Evolutionary conservation across 1,139 yeast genomes (phyloP), one percentile per base, ranked within the genome.

Genomic region (Nakaseomyces nivariensis): DNA sequence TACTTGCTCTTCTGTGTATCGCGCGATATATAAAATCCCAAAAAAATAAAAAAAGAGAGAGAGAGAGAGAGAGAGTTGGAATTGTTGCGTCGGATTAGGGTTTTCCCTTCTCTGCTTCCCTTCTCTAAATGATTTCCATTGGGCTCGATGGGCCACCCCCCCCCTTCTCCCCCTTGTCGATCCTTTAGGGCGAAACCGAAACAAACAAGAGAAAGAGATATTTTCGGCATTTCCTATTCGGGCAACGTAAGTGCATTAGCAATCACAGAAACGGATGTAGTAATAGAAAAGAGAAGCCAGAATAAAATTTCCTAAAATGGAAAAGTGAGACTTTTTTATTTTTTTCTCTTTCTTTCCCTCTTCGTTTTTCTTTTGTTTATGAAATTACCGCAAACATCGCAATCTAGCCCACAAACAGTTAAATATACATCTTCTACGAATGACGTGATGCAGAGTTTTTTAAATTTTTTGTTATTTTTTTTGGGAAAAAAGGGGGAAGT

Each of bases 371-470:
- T 17, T 17, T 17, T 17, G 22, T 17, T 17, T 17, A 17, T 37
- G 10, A 13, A 37, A 37, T 38, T 38, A 24, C 29, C 42, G 42
- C 42, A 38, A 38, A 38, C 31, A 37, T 37, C 40, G 40, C 40
- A 17, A 17, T 17, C 22, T 17, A 17, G 22, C 2, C 5, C 40
- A 13, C 10, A n/a, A 33, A 33, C 13, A 33, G 40, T 5, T 5
- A 9, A 10, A 37, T 8, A 17, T 6, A 37, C 22, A 17, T 17
- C 2, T 17, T 17, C 22, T 17, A 17, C 22, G 22, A 17, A 37
- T 37, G 40, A 37, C 40, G 40, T 37, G 40, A 33, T 37, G 11
- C 3, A 17, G 8, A 37, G 13, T 6, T 37, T 17, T 17, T 3
- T 17, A 17, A 17, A n/a, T n/a, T n/a, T n/a, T 3, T 17, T 17